Conservation (phyloP, 2,329 filamentous ascomycete genomes). For the Remersonia thermophila region DNA sequence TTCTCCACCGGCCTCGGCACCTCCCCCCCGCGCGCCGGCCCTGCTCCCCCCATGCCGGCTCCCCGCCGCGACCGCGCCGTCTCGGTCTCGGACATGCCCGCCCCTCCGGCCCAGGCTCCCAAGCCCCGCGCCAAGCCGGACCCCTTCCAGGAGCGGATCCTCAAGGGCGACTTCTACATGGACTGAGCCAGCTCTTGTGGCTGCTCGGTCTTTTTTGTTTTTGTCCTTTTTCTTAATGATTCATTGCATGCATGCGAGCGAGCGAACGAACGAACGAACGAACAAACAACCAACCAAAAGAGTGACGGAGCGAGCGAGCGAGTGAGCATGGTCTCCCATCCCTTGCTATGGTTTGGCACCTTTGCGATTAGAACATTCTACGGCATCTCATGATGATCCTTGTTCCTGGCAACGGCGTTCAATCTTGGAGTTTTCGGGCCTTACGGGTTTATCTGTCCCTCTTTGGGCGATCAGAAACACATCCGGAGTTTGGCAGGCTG, state of each 20-base stretch:
- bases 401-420: no score
- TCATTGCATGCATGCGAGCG: conserved; percentile 1
- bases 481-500: background rate
- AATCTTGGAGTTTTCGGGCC: background rate
- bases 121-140: conserved; percentile 62
- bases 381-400: no score
- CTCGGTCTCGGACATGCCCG: conserved; percentile 54
- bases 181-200: conserved; percentile 38
- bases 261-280: no score
- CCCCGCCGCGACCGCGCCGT: conserved; percentile 52
- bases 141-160: conserved; percentile 89
- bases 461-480: background rate
- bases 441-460: background rate
- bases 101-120: conserved; percentile 40
- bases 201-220: no score
- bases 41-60: conserved; percentile 14
- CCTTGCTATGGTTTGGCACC: background rate
- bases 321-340: background rate
- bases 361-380: background rate
- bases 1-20: conserved; percentile 34
- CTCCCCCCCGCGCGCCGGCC: conserved; percentile 29
- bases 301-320: no score
- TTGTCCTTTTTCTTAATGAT: no score
- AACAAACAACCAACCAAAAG: background rate
- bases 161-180: conserved; percentile 98